Evolutionary conservation across 805 yeast species (phyloP).

Genomic region (Schwanniomyces polymorphus): DNA sequence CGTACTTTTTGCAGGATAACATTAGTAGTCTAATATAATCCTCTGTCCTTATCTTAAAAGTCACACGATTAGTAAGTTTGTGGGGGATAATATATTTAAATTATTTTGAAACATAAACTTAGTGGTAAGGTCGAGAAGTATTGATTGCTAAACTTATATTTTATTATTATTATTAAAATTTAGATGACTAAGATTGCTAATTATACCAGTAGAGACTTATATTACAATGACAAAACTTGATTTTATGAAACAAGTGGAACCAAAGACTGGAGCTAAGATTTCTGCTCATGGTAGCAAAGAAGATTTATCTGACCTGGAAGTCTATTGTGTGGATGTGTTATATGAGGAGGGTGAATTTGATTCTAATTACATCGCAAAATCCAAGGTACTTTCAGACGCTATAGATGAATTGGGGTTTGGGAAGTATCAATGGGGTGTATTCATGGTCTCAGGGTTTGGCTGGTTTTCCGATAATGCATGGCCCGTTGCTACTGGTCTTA

Average conservation of each 20-base stretch:
- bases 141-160: too few species aligned
- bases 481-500: conserved; percentile 36
- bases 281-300: not conserved
- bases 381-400: conserved; percentile 21
- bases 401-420: conserved; percentile 43
- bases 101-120: too few species aligned
- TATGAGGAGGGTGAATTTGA: conserved; percentile 9
- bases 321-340: not conserved
- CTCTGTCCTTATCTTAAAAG: too few species aligned
- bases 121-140: too few species aligned
- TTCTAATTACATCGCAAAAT: conserved; percentile 20
- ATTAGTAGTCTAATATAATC: too few species aligned
- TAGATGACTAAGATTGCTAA: too few species aligned
- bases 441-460: conserved; percentile 59
- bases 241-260: not conserved
- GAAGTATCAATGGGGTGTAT: conserved; percentile 48
- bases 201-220: too few species aligned
- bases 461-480: conserved; percentile 50
- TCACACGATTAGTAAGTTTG: too few species aligned
- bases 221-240: not conserved
- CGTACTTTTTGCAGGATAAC: too few species aligned
- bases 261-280: not conserved
- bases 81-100: too few species aligned
- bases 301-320: not conserved
- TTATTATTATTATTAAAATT: too few species aligned